Percentiles rank a stretch among this genome's conserved stretches.
Evolutionary conservation across 2,329 filamentous ascomycete genomes (phyloP).

Genomic region (Talaromyces sp.): DNA sequence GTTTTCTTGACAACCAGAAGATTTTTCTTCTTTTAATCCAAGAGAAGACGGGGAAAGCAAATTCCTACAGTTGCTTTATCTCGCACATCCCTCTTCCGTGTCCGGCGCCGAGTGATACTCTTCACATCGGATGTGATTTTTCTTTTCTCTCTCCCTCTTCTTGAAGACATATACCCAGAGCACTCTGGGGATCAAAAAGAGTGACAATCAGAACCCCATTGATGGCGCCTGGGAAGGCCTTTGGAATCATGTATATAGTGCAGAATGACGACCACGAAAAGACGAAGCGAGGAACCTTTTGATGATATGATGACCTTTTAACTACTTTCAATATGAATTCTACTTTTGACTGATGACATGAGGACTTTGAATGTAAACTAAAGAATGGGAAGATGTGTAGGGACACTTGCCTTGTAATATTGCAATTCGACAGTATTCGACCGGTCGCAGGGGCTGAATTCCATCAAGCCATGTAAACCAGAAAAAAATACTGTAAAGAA

Average conservation of each 20-base stretch:
- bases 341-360: not conserved
- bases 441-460: no score
- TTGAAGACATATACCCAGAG: not conserved
- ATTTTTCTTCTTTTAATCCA: not conserved
- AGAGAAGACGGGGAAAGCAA: not conserved
- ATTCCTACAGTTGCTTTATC: not conserved
- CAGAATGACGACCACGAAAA: conserved; percentile 4
- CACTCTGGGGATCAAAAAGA: conserved; percentile 6
- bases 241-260: conserved; percentile 11
- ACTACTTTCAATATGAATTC: not conserved
- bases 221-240: not conserved
- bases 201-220: not conserved
- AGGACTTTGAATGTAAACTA: not conserved
- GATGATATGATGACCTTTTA: conserved; percentile 4
- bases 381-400: no score
- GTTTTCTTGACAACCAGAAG: not conserved
- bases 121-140: conserved; percentile 8
- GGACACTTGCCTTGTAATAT: no score
- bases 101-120: conserved; percentile 11
- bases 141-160: not conserved
- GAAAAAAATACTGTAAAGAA: not conserved
- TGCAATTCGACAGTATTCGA: no score
- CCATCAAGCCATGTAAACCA: no score
- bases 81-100: conserved; percentile 5
- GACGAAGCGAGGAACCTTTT: conserved; percentile 1